phyloP scores from a whole-genome alignment of 192 early-diverging fungal genomes.

The Gonapodya sp. region DNA sequence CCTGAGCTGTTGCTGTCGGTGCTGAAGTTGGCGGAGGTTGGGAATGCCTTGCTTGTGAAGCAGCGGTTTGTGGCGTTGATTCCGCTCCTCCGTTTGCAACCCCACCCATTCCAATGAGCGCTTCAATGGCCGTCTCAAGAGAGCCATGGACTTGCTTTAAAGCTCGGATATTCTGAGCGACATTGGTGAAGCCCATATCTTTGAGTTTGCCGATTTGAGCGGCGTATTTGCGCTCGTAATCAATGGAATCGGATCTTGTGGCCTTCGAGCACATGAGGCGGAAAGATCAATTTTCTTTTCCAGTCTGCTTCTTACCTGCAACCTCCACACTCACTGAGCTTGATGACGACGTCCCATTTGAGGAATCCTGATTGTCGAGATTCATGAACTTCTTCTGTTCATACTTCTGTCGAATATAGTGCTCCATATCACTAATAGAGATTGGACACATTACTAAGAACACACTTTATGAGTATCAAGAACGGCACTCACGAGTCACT shows the following conservation, averaged over 20 bases:
- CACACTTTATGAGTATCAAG: slow-evolving; percentile 10
- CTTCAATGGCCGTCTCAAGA: neutral
- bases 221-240: neutral
- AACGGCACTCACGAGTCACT: slow-evolving; percentile 21
- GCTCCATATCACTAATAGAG: slow-evolving; percentile 62
- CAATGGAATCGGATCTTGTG: neutral
- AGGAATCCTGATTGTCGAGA: slow-evolving; percentile 23
- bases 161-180: neutral
- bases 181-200: slow-evolving; percentile 19
- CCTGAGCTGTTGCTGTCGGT: too few relatives aligned
- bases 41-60: too few relatives aligned
- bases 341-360: slow-evolving; percentile 9
- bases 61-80: neutral
- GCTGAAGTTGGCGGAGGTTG: too few relatives aligned
- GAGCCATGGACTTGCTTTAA: neutral
- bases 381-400: slow-evolving; percentile 58
- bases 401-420: slow-evolving; percentile 88
- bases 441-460: neutral
- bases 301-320: too few relatives aligned
- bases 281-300: neutral
- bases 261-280: neutral
- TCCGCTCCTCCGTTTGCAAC: neutral
- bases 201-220: slow-evolving; percentile 14
- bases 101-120: neutral
- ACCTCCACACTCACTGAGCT: neutral